Conservation (phyloP, 208 protist species). For the Crithidia sp. region DNA sequence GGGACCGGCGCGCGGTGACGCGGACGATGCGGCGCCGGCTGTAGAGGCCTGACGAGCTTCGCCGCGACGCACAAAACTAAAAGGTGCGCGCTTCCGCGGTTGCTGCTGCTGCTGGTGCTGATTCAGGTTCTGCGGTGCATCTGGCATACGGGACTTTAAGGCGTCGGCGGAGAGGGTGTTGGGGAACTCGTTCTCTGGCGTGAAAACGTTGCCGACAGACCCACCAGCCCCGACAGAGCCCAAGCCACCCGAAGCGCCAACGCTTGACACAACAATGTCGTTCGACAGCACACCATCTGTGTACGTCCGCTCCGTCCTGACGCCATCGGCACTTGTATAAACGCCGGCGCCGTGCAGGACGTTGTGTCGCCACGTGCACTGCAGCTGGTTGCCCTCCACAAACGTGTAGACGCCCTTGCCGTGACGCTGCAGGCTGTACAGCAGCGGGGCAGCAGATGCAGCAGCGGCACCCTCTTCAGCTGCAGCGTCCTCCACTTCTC, state of each 20-base stretch:
- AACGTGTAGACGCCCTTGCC: conserved; percentile 75
- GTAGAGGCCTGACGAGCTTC: conserved; percentile 36
- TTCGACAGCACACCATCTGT: conserved; percentile 61
- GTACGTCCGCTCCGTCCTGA: conserved; percentile 55
- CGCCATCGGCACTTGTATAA: conserved; percentile 56
- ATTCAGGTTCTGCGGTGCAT: conserved; percentile 9
- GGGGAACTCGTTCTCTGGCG: conserved; percentile 77
- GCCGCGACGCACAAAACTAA: conserved; percentile 55
- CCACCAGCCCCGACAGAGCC: conserved; percentile 1
- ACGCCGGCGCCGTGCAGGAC: conserved; percentile 75
- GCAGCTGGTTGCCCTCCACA: conserved; percentile 69
- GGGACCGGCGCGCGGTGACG: neutral
- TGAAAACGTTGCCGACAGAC: conserved; percentile 47
- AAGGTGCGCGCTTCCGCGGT: conserved; percentile 34
- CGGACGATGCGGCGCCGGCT: neutral
- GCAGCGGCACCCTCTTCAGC: conserved; percentile 3
- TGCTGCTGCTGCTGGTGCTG: conserved; percentile 28
- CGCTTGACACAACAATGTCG: neutral
- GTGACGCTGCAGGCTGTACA: conserved; percentile 65
- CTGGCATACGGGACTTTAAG: conserved; percentile 37
- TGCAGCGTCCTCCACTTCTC: conserved; percentile 57
- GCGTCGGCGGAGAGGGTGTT: conserved; percentile 70
- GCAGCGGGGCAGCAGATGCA: neutral
- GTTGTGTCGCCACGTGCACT: conserved; percentile 82
- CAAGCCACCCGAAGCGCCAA: conserved; percentile 6